phyloP scores from a whole-genome alignment of 257 asterid species.

The Capsicum rhomboideum region DNA sequence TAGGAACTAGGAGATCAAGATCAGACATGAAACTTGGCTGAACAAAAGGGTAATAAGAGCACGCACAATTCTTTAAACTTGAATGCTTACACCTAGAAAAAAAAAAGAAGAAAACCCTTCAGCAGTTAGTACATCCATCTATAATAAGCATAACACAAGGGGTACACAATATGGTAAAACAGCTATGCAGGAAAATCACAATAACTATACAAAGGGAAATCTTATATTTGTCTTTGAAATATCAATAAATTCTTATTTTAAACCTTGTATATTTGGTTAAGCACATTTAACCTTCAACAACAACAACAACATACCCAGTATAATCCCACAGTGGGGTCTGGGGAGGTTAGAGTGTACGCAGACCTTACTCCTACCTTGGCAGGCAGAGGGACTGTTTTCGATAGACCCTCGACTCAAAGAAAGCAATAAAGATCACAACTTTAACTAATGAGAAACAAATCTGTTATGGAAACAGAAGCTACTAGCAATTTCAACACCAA shows the following conservation, averaged over 20 bases:
- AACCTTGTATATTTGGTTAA: neutral
- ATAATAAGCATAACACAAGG: neutral
- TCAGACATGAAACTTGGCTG: conserved; percentile 31
- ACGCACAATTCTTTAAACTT: neutral
- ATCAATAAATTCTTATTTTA: neutral
- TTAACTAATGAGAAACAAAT: no score
- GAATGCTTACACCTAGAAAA: neutral
- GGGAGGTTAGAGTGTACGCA: no score
- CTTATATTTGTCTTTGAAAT: neutral
- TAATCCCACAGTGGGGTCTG: no score
- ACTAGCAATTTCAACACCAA: no score
- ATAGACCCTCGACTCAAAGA: no score
- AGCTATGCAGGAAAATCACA: neutral
- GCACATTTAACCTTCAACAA: no score
- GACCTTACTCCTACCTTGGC: no score
- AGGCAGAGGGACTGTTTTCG: no score
- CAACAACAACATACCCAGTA: no score
- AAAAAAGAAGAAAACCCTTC: neutral
- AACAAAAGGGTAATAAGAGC: neutral
- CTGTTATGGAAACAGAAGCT: no score
- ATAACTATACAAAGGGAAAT: neutral
- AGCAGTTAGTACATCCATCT: neutral
- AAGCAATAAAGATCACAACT: no score
- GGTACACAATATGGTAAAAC: neutral
- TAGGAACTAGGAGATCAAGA: conserved; percentile 27